Conservation (phyloP, 1,284 basidiomycete genomes). For the Sporisorium exsertum region DNA sequence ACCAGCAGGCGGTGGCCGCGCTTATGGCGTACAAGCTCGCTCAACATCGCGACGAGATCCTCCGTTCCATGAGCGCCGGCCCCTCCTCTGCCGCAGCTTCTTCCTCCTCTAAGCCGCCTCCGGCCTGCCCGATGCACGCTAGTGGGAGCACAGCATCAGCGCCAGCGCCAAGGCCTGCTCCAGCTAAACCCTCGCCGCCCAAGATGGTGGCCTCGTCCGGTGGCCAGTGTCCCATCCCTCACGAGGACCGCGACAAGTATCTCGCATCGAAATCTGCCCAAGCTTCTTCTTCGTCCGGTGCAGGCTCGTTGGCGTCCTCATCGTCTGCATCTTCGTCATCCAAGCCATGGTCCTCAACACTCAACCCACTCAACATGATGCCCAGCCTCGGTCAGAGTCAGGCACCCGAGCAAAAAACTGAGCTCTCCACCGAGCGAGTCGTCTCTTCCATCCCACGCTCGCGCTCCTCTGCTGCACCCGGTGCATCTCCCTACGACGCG, state of each 20-base stretch:
- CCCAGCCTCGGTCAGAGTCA: conserved; percentile 81
- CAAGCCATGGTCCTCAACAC: conserved; percentile 47
- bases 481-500: conserved; percentile 64
- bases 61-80: conserved; percentile 21
- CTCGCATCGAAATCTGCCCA: conserved; percentile 32
- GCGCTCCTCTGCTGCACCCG: conserved; percentile 61
- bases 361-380: conserved; percentile 89
- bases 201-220: conserved; percentile 44
- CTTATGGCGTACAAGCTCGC: conserved; percentile 53
- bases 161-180: too few species aligned
- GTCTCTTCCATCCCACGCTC: conserved; percentile 88
- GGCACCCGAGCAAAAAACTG: conserved; percentile 74
- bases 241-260: conserved; percentile 48
- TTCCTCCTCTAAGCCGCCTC: conserved; percentile 31
- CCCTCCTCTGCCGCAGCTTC: conserved; percentile 16
- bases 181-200: conserved; percentile 24
- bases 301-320: conserved; percentile 22
- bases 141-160: conserved; percentile 13
- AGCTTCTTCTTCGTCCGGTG: neutral
- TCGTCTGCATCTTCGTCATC: conserved; percentile 29
- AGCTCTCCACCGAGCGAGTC: conserved; percentile 81
- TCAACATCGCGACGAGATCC: conserved; percentile 41
- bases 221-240: conserved; percentile 50
- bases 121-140: conserved; percentile 60
- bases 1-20: conserved; percentile 54